phyloP scores from a whole-genome alignment of 2,329 filamentous ascomycete species.

The Pyricularia sp. region DNA sequence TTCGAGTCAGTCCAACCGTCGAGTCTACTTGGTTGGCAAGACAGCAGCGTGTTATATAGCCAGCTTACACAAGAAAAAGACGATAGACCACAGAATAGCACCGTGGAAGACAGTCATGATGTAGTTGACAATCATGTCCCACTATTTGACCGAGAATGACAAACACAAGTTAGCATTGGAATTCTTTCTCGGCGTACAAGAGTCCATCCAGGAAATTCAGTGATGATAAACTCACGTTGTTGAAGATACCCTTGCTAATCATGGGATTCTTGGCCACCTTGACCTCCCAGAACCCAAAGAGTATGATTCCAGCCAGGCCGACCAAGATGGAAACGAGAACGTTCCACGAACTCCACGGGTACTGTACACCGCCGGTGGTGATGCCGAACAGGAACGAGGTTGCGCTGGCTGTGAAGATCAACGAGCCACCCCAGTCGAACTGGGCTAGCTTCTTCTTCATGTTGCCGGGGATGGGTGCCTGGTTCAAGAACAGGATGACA shows the following conservation, averaged over 20 bases:
- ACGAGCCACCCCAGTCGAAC: slow-evolving; percentile 54
- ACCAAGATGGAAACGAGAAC: slow-evolving; percentile 53
- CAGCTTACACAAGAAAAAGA: slow-evolving; percentile 41
- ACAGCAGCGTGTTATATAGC: neutral
- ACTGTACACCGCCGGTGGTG: slow-evolving; percentile 58
- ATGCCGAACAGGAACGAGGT: slow-evolving; percentile 53
- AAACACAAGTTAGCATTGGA: slow-evolving; percentile 13
- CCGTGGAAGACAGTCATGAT: slow-evolving; percentile 35
- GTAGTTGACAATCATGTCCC: slow-evolving; percentile 13
- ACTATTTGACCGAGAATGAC: neutral
- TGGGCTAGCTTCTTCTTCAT: slow-evolving; percentile 37
- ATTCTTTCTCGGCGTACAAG: slow-evolving; percentile 29
- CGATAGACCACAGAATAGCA: slow-evolving; percentile 40
- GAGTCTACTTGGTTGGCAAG: slow-evolving; percentile 20
- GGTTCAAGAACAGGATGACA: slow-evolving; percentile 40
- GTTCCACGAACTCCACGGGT: slow-evolving; percentile 51
- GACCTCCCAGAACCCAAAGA: slow-evolving; percentile 45
- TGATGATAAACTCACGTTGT: slow-evolving; percentile 18
- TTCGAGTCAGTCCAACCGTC: slow-evolving; percentile 9
- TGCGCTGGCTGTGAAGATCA: slow-evolving; percentile 49
- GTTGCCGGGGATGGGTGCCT: slow-evolving; percentile 35
- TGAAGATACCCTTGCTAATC: slow-evolving; percentile 33
- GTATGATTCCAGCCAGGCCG: slow-evolving; percentile 38
- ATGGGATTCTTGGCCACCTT: slow-evolving; percentile 39
- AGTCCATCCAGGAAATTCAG: neutral